Conservation (phyloP, 306 rosid species). For the Quercus rubra region DNA sequence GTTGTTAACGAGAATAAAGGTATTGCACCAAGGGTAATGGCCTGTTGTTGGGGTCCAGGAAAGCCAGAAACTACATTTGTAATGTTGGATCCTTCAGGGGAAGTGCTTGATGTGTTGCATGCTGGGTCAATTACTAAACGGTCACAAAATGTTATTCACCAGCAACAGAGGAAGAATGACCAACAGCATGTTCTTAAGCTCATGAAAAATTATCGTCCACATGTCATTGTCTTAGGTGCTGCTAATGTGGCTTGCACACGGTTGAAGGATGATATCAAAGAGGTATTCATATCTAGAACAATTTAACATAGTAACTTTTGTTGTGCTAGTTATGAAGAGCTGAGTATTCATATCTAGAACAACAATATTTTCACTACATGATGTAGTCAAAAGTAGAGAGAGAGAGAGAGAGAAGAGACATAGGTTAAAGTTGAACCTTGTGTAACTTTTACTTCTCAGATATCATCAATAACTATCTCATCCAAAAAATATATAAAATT, state of each 20-base stretch:
- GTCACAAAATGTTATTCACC: conserved; percentile 32
- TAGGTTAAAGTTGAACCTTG: too few species aligned
- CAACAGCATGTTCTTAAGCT: conserved; percentile 36
- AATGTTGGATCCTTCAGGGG: conserved; percentile 40
- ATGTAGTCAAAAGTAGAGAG: too few species aligned
- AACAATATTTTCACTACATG: too few species aligned
- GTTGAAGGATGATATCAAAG: conserved; percentile 42
- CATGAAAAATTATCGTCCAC: conserved; percentile 32
- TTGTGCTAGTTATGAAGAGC: too few species aligned
- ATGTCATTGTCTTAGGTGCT: conserved; percentile 42
- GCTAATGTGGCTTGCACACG: conserved; percentile 33
- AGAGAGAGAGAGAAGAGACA: too few species aligned
- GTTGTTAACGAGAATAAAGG: conserved; percentile 13
- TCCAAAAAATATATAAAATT: too few species aligned
- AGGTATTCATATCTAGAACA: conserved; percentile 22
- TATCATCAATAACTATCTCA: too few species aligned
- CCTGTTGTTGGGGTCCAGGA: conserved; percentile 48
- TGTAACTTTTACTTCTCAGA: too few species aligned
- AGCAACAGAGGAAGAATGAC: conserved; percentile 42
- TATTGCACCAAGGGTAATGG: conserved; percentile 27
- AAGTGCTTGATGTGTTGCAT: conserved; percentile 42
- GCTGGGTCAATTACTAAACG: conserved; percentile 40
- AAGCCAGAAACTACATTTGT: conserved; percentile 48
- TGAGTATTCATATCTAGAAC: too few species aligned
- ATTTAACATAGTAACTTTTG: too few species aligned